Evolutionary conservation across 2,329 filamentous ascomycete species (phyloP), one percentile per base, ranked within the genome.

Genomic region (Pseudohalonectria lignicola): DNA sequence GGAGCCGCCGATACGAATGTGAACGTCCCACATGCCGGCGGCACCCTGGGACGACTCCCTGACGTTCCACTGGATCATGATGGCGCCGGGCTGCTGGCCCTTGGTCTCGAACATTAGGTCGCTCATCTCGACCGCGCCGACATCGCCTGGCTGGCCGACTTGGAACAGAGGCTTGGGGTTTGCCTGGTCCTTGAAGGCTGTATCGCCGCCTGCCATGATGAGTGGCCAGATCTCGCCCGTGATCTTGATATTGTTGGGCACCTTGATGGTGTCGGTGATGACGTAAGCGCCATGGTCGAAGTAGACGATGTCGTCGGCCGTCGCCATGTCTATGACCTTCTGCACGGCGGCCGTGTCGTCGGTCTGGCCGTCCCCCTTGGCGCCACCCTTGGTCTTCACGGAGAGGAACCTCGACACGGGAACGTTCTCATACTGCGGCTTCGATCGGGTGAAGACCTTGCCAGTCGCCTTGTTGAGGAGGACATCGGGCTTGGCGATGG

Each of bases 41-140:
- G 77, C 74, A 34, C 86, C 86, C 41, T 79, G 71, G 39, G 60
- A 67, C 48, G 71, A 56, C 26, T 77, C 80, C 31, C 76, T 76
- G 31, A 94, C 67, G 61, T 95, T 95, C 83, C 86, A 95, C 58
- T 95, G 75, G 64, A 95, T 78, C 54, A 95, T 73, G 52, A 94
- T 86, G 15, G 87, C 90, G 47, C 90, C 90, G 1, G 87, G 82
- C 45, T 86, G 81, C 3, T 87, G 68, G 4, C 90, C 90, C 47
- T 78, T 74, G 21, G 87, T 94, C 59, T 86, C 76, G 49, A 96
- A 82, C 50, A 94, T 79, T 43, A 94, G 62, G 53, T 95, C 90
- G 33, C 79, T 83, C 53, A 95, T 90, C 63, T 95, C 88, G 34
- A 94, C 83, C 20, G 70, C 69, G 45, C 88, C 90, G 33, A 71